phyloP scores from a whole-genome alignment of 2,329 filamentous ascomycete species.

The Bipolaris gigantea region DNA sequence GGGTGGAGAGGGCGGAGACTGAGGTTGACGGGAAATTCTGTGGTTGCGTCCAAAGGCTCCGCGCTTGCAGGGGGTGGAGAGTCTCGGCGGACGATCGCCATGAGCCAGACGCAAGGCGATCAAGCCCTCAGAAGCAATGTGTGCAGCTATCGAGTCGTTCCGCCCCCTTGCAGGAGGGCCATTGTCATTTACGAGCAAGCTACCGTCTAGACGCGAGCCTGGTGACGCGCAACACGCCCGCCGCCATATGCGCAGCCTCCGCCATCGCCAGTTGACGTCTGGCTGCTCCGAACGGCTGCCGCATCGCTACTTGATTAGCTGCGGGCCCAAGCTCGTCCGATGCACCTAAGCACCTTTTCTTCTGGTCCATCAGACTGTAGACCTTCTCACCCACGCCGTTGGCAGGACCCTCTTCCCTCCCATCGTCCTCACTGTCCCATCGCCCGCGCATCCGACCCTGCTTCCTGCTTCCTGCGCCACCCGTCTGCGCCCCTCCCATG shows the following conservation, averaged over 20 bases:
- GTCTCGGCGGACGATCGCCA: constrained; percentile 16
- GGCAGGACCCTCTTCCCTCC: constrained; percentile 13
- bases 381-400: constrained; percentile 17
- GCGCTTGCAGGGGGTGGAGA: constrained; percentile 13
- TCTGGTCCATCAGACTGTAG: constrained; percentile 13
- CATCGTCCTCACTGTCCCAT: constrained; percentile 19
- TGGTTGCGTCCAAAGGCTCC: constrained; percentile 12
- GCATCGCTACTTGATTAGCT: constrained; percentile 29
- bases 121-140: constrained; percentile 16
- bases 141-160: constrained; percentile 12
- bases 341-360: constrained; percentile 30
- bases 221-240: not conserved
- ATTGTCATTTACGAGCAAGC: not conserved
- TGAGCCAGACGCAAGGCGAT: constrained; percentile 15
- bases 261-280: not conserved
- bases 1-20: constrained; percentile 19
- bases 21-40: constrained; percentile 21
- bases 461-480: constrained; percentile 10
- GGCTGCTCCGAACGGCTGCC: constrained; percentile 14
- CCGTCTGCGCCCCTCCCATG: constrained; percentile 26
- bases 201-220: constrained; percentile 3
- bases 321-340: constrained; percentile 26
- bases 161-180: constrained; percentile 1
- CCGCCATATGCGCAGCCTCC: not conserved
- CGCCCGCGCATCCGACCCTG: constrained; percentile 13